These are phyloP conservation scores for Xylaria sp. DNA, from an alignment of 495 filamentous ascomycete genomes.

Conservation along the genomic window DNA sequence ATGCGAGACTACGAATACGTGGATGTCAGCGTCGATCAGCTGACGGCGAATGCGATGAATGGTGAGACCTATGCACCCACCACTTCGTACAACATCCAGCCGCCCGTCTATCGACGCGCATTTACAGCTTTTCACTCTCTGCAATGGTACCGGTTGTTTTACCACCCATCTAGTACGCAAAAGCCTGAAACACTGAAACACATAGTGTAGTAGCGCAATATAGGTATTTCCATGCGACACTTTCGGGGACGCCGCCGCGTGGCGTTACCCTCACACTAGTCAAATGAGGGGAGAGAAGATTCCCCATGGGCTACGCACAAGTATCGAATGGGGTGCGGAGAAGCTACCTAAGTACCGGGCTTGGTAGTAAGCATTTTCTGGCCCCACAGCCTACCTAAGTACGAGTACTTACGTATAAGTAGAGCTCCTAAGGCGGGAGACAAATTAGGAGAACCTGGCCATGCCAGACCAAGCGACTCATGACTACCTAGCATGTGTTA, in stretches of 20 bases:
- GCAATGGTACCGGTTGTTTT: background rate
- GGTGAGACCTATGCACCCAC: no score
- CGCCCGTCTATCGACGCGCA: background rate
- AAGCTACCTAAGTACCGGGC: background rate
- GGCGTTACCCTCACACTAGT: background rate
- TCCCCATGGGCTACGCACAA: background rate
- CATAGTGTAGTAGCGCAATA: background rate
- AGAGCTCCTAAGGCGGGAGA: background rate
- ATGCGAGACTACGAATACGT: conserved; percentile 3
- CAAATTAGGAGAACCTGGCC: background rate
- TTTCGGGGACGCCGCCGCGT: conserved; percentile 8
- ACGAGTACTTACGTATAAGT: no score
- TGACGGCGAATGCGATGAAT: background rate
- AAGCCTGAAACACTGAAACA: background rate
- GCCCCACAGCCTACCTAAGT: background rate
- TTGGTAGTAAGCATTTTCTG: background rate
- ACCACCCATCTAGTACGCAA: background rate
- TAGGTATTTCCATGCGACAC: background rate
- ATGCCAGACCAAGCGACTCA: background rate
- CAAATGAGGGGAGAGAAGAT: background rate
- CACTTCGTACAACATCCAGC: conserved; percentile 1
- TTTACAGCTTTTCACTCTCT: background rate
- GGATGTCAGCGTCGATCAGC: conserved; percentile 18
- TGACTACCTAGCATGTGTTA: background rate
- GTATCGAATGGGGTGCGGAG: conserved; percentile 15